phyloP scores from a whole-genome alignment of 805 yeast genomes.

The Cephaloascus fragrans region DNA sequence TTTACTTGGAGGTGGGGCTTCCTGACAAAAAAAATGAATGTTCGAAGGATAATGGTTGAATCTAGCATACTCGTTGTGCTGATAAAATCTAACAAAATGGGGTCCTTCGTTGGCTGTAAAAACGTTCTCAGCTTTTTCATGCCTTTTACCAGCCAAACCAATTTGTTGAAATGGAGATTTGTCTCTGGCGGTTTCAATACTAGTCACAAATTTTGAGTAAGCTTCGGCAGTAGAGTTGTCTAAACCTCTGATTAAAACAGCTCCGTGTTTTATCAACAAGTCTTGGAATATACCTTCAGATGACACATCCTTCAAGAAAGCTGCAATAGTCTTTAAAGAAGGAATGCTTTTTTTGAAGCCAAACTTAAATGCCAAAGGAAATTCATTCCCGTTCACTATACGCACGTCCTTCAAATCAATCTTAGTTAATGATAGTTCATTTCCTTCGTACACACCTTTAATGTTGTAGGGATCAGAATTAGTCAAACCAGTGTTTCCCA shows the following conservation, averaged over 20 bases:
- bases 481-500: background rate
- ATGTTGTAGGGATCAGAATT: background rate
- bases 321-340: slow-evolving; percentile 1
- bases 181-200: slow-evolving; percentile 12
- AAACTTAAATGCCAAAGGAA: background rate
- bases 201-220: slow-evolving; percentile 9
- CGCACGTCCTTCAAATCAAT: background rate
- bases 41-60: slow-evolving; percentile 14
- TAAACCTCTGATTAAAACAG: slow-evolving; percentile 14
- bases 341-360: background rate
- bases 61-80: slow-evolving; percentile 23
- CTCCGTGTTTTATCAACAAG: slow-evolving; percentile 15
- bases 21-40: slow-evolving; percentile 4
- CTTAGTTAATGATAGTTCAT: background rate
- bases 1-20: slow-evolving; percentile 1
- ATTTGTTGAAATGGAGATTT: slow-evolving; percentile 14
- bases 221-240: slow-evolving; percentile 11
- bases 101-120: slow-evolving; percentile 23
- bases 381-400: background rate
- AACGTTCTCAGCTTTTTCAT: slow-evolving; percentile 11
- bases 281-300: slow-evolving; percentile 12
- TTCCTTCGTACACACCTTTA: background rate
- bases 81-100: slow-evolving; percentile 10
- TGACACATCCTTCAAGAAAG: slow-evolving; percentile 7
- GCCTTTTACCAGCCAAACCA: slow-evolving; percentile 17